Evolutionary conservation across 2,329 filamentous ascomycete species (phyloP).

Genomic region (Amauroascus niger): DNA sequence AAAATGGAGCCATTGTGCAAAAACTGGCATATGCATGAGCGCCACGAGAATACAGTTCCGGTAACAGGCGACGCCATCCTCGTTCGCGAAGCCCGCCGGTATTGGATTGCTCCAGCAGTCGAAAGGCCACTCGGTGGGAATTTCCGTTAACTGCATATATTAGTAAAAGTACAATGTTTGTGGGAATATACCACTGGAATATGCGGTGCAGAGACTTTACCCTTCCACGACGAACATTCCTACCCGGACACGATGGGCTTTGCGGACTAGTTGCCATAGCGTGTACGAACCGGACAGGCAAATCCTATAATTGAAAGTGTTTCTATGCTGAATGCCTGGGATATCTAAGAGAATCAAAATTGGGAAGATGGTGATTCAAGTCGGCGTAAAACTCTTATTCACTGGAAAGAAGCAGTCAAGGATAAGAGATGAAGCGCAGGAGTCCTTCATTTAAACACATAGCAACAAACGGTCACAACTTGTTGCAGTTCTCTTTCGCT

Average conservation of each 20-base stretch:
- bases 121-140: conserved; percentile 12
- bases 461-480: background rate
- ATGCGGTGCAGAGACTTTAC: background rate
- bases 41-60: conserved; percentile 13
- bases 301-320: background rate
- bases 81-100: conserved; percentile 13
- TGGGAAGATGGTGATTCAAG: background rate
- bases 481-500: background rate
- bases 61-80: conserved; percentile 12
- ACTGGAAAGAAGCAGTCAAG: background rate
- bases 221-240: conserved; percentile 9
- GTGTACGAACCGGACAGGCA: background rate
- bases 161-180: background rate
- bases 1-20: conserved; percentile 14
- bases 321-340: background rate
- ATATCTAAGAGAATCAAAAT: background rate
- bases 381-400: background rate
- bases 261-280: background rate
- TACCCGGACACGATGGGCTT: background rate
- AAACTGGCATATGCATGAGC: conserved; percentile 13
- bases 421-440: background rate
- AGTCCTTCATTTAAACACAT: background rate
- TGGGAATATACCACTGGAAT: background rate
- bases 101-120: background rate
- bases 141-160: conserved; percentile 8